phyloP scores from a whole-genome alignment of 306 rosid species.

The Fragaria ananassa region DNA sequence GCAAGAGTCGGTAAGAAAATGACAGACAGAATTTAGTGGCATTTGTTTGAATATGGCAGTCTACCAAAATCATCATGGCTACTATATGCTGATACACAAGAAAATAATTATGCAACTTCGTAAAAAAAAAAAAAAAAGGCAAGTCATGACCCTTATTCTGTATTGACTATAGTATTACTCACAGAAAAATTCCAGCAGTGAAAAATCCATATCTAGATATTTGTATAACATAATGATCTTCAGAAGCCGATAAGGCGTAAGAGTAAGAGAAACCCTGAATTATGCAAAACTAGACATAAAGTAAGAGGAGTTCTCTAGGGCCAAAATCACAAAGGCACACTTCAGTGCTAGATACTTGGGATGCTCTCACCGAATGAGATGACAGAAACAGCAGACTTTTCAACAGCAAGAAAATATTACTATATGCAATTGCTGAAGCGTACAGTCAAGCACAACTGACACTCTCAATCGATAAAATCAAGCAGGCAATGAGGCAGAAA shows the following conservation, averaged over 20 bases:
- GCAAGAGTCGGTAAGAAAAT: conserved; percentile 16
- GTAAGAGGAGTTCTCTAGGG: not conserved
- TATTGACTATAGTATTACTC: not conserved
- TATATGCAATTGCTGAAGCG: not conserved
- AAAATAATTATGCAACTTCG: not conserved
- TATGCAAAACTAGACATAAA: not conserved
- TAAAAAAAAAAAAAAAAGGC: not conserved
- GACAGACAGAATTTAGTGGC: conserved; percentile 1
- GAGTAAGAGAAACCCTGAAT: not conserved
- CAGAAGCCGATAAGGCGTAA: not conserved
- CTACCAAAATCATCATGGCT: not conserved
- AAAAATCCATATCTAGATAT: not conserved
- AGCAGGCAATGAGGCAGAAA: not conserved
- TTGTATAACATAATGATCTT: not conserved
- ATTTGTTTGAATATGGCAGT: not conserved
- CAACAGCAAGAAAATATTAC: not conserved
- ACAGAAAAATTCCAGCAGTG: not conserved
- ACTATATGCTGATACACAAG: not conserved
- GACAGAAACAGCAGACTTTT: not conserved
- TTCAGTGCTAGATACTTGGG: not conserved
- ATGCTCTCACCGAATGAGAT: not conserved
- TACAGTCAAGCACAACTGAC: not conserved
- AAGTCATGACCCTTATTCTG: not conserved
- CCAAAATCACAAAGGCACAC: not conserved
- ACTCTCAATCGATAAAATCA: not conserved